Evolutionary conservation across 192 early-diverging fungal genomes (phyloP), one percentile per base, ranked within the genome.

Genomic region (Piromyces sp.): DNA sequence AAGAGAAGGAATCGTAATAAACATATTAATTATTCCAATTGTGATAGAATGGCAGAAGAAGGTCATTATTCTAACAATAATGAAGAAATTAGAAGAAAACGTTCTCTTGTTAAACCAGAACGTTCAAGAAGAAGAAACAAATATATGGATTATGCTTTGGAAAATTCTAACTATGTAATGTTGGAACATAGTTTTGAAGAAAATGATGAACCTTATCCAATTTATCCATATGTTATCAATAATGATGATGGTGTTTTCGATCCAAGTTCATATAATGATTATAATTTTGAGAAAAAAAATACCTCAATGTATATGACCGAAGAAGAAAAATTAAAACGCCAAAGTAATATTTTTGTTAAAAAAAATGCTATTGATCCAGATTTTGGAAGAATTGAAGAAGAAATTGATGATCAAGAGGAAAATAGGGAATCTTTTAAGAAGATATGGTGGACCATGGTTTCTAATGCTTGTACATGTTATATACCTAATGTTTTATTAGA

Each of bases 51-150:
- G 22, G 9, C 11, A 1, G 51, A 68, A n/a, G 51, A 68, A 68
- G 51, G 26, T 9, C 1, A 68, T n/a, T 7, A 22, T 3, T 26
- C 17, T 3, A 68, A 17, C n/a, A 68, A 68, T 68, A 26, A 7
- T n/a, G 1, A 68, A 29, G 82, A 17, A 80, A 37, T 33, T n/a
- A 81, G 80, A 79, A 85, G 94, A 40, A 84, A 87, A 85, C 92
- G 92, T 82, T 94, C 93, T 79, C 89, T 94, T 2, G 89, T 92
- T 79, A 86, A 92, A 82, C 92, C 94, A 26, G 92, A 91, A 82
- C 86, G 91, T 82, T 91, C 91, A 30, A 87, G 87, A 79, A 85
- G 87, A 29, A 14, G 38, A 38, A 79, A 80, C 30, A 51, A 78
- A n/a, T 42, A 80, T 68, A 68, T 68, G 6, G n/a, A 68, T 68